Conservation (phyloP, 2,329 filamentous ascomycete species). For the Emergomyces orientalis region DNA sequence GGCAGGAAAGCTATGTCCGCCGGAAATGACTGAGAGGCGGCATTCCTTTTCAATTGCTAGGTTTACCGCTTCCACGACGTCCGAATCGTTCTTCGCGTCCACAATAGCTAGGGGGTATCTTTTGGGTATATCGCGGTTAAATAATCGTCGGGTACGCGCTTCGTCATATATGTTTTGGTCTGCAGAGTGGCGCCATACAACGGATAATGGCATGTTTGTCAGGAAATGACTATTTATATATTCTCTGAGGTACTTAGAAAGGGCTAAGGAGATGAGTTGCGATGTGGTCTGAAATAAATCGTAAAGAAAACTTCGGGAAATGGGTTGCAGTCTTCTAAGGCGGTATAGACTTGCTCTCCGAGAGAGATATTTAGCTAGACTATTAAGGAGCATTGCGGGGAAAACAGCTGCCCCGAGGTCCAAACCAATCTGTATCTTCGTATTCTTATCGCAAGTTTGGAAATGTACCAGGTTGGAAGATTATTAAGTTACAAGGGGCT, state of each 20-base stretch:
- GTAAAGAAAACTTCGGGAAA: no score
- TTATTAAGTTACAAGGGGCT: no score
- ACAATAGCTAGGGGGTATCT: background rate
- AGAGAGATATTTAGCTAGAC: no score
- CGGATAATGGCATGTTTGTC: background rate
- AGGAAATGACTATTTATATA: background rate
- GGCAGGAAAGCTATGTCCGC: conserved; percentile 2
- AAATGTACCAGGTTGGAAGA: no score
- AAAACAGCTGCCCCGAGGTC: no score
- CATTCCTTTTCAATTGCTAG: background rate
- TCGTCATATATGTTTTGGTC: background rate
- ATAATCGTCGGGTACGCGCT: background rate
- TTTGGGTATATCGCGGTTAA: background rate
- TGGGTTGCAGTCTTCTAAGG: no score
- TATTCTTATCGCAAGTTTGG: no score
- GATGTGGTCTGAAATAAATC: no score
- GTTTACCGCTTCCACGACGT: background rate
- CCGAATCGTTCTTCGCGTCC: background rate
- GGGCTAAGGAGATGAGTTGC: background rate
- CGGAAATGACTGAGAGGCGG: background rate
- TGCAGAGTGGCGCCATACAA: background rate
- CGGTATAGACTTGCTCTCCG: no score
- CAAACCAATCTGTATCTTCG: no score
- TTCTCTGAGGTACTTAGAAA: no score
- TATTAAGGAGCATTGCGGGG: no score